Evolutionary conservation across 2,329 filamentous ascomycete species (phyloP).

Genomic region (Ascocoryne sarcoides): DNA sequence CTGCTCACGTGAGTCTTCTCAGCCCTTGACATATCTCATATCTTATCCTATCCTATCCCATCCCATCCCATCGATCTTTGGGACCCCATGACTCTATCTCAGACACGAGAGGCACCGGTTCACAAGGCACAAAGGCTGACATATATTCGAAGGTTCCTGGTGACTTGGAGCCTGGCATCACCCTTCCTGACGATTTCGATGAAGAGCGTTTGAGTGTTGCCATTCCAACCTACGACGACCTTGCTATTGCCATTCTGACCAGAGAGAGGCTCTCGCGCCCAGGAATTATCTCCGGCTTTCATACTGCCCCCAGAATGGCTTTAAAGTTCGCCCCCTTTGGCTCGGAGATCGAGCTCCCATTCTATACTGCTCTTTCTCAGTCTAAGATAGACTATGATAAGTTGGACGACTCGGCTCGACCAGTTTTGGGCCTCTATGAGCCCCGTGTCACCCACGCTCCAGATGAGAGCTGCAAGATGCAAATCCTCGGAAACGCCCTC

Average conservation of each 20-base stretch:
- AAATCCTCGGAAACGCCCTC: conserved; percentile 79
- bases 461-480: conserved; percentile 76
- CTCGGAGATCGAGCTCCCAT: conserved; percentile 90
- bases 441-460: conserved; percentile 62
- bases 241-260: too few relatives aligned
- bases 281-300: conserved; percentile 1
- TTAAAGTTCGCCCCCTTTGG: conserved; percentile 82
- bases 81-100: too few relatives aligned
- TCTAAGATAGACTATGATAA: conserved; percentile 96
- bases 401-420: conserved; percentile 85
- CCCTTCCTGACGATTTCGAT: neutral
- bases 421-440: conserved; percentile 82
- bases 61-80: too few relatives aligned
- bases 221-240: too few relatives aligned
- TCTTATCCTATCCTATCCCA: too few relatives aligned
- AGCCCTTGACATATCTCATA: too few relatives aligned
- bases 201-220: too few relatives aligned
- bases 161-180: neutral
- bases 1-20: too few relatives aligned
- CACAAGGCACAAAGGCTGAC: too few relatives aligned
- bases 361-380: conserved; percentile 85
- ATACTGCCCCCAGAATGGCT: conserved; percentile 19
- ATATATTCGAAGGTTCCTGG: too few relatives aligned
- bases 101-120: too few relatives aligned
- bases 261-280: neutral